These are phyloP conservation scores for Musa schizocarpa DNA, from an alignment of 176 grass and related monocot genomes.

Conservation along the genomic window DNA sequence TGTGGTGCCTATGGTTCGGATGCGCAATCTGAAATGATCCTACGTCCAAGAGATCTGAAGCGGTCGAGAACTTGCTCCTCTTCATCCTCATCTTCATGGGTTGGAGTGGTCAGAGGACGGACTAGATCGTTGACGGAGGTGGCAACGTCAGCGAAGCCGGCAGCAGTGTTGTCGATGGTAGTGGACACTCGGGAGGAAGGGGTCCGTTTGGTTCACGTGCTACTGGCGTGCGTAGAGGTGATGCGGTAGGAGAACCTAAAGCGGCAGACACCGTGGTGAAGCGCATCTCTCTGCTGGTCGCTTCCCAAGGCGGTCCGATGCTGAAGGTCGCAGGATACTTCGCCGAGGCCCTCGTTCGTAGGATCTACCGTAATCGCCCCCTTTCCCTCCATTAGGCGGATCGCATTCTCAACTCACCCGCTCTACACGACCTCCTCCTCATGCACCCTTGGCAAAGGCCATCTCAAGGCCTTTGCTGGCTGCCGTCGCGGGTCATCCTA, in stretches of 20 bases:
- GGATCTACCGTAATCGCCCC: constrained; percentile 35
- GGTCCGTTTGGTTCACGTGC: constrained; percentile 54
- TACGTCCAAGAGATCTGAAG: constrained; percentile 46
- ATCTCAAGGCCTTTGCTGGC: constrained; percentile 76
- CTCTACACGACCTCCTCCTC: constrained; percentile 59
- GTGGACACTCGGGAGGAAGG: constrained; percentile 58
- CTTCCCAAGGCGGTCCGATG: constrained; percentile 79
- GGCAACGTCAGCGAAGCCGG: constrained; percentile 23
- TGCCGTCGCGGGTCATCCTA: constrained; percentile 22
- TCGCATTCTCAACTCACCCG: constrained; percentile 43
- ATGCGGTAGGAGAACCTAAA: too few species aligned
- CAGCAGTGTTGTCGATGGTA: constrained; percentile 26
- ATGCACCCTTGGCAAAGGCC: too few species aligned
- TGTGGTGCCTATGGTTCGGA: not conserved
- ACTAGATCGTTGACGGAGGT: constrained; percentile 19
- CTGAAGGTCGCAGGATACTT: constrained; percentile 83
- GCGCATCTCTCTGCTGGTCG: constrained; percentile 55
- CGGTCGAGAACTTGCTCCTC: constrained; percentile 66
- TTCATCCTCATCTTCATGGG: constrained; percentile 23
- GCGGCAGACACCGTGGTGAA: constrained; percentile 30
- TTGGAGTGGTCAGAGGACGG: constrained; percentile 6
- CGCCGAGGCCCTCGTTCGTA: constrained; percentile 26
- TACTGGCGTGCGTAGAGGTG: too few species aligned
- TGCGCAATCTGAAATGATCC: constrained; percentile 14
- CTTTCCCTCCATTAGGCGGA: constrained; percentile 18